Base-by-base conservation (phyloP, 2,329 filamentous ascomycete species). In the Fusarium sp. region DNA sequence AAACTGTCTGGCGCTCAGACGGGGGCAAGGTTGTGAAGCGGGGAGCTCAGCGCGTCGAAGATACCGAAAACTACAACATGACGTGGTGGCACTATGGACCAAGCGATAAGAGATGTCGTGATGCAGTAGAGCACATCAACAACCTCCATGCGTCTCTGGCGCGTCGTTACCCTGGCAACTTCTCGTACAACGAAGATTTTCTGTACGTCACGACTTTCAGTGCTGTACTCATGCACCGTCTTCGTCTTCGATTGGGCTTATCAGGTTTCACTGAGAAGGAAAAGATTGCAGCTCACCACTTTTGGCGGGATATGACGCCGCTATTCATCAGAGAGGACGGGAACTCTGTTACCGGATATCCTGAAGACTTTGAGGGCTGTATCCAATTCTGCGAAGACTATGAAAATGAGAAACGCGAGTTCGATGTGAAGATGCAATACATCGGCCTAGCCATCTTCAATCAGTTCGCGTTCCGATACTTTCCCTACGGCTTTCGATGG, bases 1-100 rank as follows among this genome's bases (percentile, higher is more conserved):
- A 64, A 7, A 61, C 61, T 2, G 61, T 63, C 15, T 63, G 55
- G 55, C 61, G 61, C 8, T 61, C 44, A 31, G 61, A 63, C 13
- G 61, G 61, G 4, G 61, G 61, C 42, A 63, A 63, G 22, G 61
- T 63, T 5, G 18, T 61, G 2, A 63, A 61, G 10, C 35, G 36
- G 4, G 55, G 42, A 6, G n/a, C 61, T 1, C 61, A 63, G 3
- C 55, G 55, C 11, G 61, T 63, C 7, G 61, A 63, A 28, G 61
- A 61, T 0, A 63, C 61, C 5, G 61, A 63, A 7, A 63, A 63
- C 17, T 63, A 24, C 55, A 63, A 63, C 13, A 63, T 63, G 61
- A 63, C 61, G 5, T 63, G 61, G 61, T 63, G 61, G 55, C 55
- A 61, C 6, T 63, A 63, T 1, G 55, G 61, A 0, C 61, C 55